Percentiles rank a stretch among this genome's conserved stretches.
phyloP scores from a whole-genome alignment of 495 filamentous ascomycete species.

The Antarctomyces pellizariae region DNA sequence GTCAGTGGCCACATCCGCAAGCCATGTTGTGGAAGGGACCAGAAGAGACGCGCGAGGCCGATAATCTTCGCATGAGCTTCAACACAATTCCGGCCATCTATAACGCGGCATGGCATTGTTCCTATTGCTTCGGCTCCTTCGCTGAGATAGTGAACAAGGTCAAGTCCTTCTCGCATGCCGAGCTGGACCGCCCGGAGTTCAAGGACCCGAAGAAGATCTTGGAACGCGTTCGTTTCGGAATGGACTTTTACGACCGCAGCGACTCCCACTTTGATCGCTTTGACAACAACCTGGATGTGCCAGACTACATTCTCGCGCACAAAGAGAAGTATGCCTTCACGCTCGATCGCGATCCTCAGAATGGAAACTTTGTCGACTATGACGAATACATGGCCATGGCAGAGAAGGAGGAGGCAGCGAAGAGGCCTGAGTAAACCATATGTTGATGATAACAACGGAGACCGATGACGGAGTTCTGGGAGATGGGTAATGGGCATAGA shows the following conservation, averaged over 20 bases:
- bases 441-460: no score
- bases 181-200: conserved; percentile 15
- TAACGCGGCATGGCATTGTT: conserved; percentile 24
- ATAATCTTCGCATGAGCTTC: conserved; percentile 17
- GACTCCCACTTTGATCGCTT: conserved; percentile 15
- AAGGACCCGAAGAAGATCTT: conserved; percentile 16
- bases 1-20: conserved; percentile 22
- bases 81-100: conserved; percentile 10
- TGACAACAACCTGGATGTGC: conserved; percentile 15
- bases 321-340: conserved; percentile 14
- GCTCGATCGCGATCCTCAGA: conserved; percentile 14
- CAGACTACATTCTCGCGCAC: conserved; percentile 13
- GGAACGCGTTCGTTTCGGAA: conserved; percentile 17
- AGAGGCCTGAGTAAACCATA: no score
- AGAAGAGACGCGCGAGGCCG: conserved; percentile 17
- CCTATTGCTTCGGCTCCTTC: conserved; percentile 18
- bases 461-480: no score
- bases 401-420: no score
- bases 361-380: conserved; percentile 17
- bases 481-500: no score
- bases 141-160: conserved; percentile 21
- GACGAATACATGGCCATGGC: no score
- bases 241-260: conserved; percentile 18
- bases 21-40: conserved; percentile 18
- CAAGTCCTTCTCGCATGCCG: conserved; percentile 18